phyloP scores from a whole-genome alignment of 331 rosid genomes.

The Malus hybrid region DNA sequence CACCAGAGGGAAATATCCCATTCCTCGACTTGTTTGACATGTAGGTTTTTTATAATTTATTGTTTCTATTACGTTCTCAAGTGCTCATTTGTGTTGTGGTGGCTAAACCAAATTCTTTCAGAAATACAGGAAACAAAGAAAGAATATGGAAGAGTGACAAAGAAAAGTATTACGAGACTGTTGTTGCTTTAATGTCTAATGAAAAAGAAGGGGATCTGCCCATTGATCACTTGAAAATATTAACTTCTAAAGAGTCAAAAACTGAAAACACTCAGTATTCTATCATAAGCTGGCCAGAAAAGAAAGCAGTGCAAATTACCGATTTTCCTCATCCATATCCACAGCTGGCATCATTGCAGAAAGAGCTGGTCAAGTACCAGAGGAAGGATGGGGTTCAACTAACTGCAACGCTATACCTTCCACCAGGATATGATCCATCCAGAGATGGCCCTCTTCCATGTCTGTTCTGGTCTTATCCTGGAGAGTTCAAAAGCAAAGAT shows the following conservation, averaged over 20 bases:
- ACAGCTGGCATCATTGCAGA: conserved; percentile 83
- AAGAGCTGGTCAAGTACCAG: conserved; percentile 92
- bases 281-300: conserved; percentile 79
- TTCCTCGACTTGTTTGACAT: conserved; percentile 94
- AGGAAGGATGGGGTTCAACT: conserved; percentile 97
- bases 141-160: conserved; percentile 89
- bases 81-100: conserved; percentile 11
- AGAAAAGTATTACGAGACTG: conserved; percentile 76
- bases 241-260: conserved; percentile 91
- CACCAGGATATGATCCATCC: conserved; percentile 81
- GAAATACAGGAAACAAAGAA: conserved; percentile 80
- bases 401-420: conserved; percentile 93
- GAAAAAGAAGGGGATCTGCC: conserved; percentile 80
- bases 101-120: conserved; percentile 49
- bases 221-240: conserved; percentile 61
- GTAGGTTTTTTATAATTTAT: conserved; percentile 42
- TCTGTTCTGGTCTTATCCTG: conserved; percentile 96
- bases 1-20: conserved; percentile 91
- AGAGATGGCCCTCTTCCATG: conserved; percentile 97
- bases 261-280: conserved; percentile 89
- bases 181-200: conserved; percentile 90
- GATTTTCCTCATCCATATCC: conserved; percentile 98
- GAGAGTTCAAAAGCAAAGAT: conserved; percentile 96
- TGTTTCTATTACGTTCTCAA: conserved; percentile 1
- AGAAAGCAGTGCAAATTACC: conserved; percentile 60